Evolutionary conservation across 768 basidiomycete species (phyloP), one percentile per base, ranked within the genome.

Genomic region (Suillus lakei): DNA sequence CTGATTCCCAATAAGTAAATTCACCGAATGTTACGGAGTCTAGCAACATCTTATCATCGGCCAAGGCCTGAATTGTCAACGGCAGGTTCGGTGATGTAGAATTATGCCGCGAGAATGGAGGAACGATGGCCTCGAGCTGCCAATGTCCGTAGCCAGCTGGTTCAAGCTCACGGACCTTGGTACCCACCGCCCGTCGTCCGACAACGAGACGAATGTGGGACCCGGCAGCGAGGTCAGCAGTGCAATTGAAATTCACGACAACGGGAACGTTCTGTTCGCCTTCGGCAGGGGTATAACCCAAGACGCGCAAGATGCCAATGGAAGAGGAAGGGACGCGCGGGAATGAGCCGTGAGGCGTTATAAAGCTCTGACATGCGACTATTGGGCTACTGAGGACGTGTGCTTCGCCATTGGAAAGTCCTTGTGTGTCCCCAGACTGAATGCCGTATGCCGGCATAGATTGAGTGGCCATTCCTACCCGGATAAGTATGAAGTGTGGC

Each of bases 191-290:
- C 67, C 85, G 87, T 65, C 81, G 76, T 36, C 90, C 93, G 68
- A 95, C 82, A 69, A 94, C 87, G 68, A 95, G 86, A 60, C 93
- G 87, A 28, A 94, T 85, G 65, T 84, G 88, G 43, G 91, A 83
- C 1, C 68, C 76, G 3, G 70, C 1, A 4, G 68, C 68, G 0
- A 71, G 61, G 15, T 73, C 72, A 4, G 68, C 61, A 36, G 69
- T 73, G 63, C 76, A 77, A 7, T 82, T 76, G 62, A 86, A 85
- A 12, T 83, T 80, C 68, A 91, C 87, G 41, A 86, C 82, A 72
- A 95, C 85, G 59, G 84, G 86, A 0, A 86, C 83, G 63, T 88
- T 90, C 26, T 82, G 77, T 67, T 84, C 83, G 64, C 92, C 93
- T 73, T 89, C 85, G 23, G 81, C 75, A 10, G 91, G 91, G 15